A percentile compares a stretch with the other conserved stretches of the same genome.
phyloP scores from a whole-genome alignment of 2,329 filamentous ascomycete genomes.

The Phaeosphaeria sp. region DNA sequence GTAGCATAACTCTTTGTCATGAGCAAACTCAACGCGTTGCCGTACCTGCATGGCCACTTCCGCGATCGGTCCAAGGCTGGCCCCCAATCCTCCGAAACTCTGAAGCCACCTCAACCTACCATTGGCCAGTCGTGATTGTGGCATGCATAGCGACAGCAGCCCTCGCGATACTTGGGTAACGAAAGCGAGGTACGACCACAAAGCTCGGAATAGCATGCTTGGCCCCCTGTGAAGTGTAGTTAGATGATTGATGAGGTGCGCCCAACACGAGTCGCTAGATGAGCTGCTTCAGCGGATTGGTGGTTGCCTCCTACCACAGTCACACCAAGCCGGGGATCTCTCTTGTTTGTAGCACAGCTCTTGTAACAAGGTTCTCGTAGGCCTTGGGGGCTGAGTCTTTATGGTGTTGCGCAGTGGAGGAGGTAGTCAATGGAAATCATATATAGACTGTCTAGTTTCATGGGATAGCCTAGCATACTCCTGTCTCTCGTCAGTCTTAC shows the following conservation, averaged over 20 bases:
- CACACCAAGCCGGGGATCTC: background rate
- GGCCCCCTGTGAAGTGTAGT: background rate
- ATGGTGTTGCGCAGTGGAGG: background rate
- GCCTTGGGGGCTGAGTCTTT: background rate
- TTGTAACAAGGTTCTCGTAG: background rate
- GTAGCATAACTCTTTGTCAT: no score
- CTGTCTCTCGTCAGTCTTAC: background rate
- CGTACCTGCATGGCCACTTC: background rate
- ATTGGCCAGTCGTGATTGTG: constrained; percentile 6
- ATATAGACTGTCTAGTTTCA: background rate
- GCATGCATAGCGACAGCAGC: background rate
- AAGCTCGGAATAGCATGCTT: background rate
- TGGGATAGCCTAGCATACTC: background rate
- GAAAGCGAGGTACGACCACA: constrained; percentile 14
- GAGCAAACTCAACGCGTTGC: background rate
- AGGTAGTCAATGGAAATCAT: background rate
- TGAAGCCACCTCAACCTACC: background rate
- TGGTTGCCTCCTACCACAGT: background rate
- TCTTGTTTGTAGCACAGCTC: background rate
- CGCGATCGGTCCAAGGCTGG: background rate
- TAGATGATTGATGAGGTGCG: background rate
- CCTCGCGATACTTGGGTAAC: constrained; percentile 2
- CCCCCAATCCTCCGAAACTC: background rate
- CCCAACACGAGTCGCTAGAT: background rate
- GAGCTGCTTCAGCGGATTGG: background rate